Evolutionary conservation across 2,329 filamentous ascomycete species (phyloP), one percentile per base, ranked within the genome.

Genomic region (Pyricularia sp.): DNA sequence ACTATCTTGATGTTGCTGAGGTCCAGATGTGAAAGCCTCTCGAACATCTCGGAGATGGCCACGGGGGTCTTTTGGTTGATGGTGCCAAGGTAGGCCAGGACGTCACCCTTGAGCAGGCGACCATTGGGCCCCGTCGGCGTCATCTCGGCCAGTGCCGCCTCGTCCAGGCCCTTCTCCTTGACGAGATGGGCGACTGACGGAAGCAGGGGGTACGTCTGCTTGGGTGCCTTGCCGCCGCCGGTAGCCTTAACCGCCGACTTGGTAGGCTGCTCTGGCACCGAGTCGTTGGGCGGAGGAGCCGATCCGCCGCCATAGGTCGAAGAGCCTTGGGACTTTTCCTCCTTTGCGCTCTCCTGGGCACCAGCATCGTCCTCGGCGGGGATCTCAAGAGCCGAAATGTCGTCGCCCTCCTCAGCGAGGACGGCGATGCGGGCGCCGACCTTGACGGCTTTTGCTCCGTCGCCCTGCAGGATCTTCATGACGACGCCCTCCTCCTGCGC

Each of bases 1-100:
- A 88, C 88, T 66, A 93, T 78, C 80, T 96, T 96, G 80, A 97
- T 93, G 80, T 97, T 96, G 80, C 89, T 94, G 28, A 99, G 85
- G 75, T 99, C 93, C 64, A 99, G 86, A 75, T 96, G 91, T 57
- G 84, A 80, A 62, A 94, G 85, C 75, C 91, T 88, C 66, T 85
- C 81, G 73, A 96, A 88, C 64, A 85, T 86, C 66, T 83, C 79
- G 65, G 90, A 89, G 70, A 92, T 83, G 67, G 86, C 81, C 26
- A 84, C 82, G 1, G 93, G 89, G 69, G 90, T 89, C 66, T 86
- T 82, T 68, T 86, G 79, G 66, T 88, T 81, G 72, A 97, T 91
- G 70, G 82, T 81, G 68, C 94, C 94, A 19, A 97, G 77, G 75
- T 93, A 94, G 62, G 92, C 93, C 64, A 99, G 85, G 7, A 99